Base-by-base conservation (phyloP, 1,284 basidiomycete genomes). In the Apiotrichum mycotoxinovorans region DNA sequence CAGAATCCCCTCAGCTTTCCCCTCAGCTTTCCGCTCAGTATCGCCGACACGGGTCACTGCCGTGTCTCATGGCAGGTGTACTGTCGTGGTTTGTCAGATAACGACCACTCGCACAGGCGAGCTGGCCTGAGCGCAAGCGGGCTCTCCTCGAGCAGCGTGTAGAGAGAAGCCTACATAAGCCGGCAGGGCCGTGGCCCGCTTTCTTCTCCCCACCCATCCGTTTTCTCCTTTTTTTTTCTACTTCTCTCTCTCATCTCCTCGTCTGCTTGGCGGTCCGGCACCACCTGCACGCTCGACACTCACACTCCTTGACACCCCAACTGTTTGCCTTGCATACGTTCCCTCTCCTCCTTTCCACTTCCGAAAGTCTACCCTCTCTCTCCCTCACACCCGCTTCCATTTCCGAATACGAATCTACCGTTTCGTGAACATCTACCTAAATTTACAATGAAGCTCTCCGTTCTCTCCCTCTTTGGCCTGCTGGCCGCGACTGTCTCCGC, bases 401-500 rank as follows among this genome's bases (percentile, higher is more conserved):
- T n/a, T n/a, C n/a, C n/a, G n/a, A n/a, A n/a, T n/a, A n/a, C n/a
- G n/a, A n/a, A n/a, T n/a, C n/a, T n/a, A n/a, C 37, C 22, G 10
- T 37, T 12, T 33, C 35, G n/a, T n/a, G n/a, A 47, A 37, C 23
- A 20, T n/a, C 18, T 22, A 23, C 35, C n/a, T 20, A 34, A 17
- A 14, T 8, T 44, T 42, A 46, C 30, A 33, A 61, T 61, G 59
- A 55, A 57, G 49, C 30, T 60, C 42, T 44, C 51, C 4, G 45
- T 49, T n/a, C 60, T 61, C 27, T 35, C 59, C 41, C 38, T 53
- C 4, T 14, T 66, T 18, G 46, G 45, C 38, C 47, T 62, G 15
- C 51, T 64, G 43, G 57, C 38, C 47, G 33, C 44, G 5, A 51
- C 52, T 22, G 27, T 51, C n/a, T 42, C 57, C 12, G 60, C 62